Conservation (phyloP, 768 basidiomycete species). For the Phlebiopsis gigantea region DNA sequence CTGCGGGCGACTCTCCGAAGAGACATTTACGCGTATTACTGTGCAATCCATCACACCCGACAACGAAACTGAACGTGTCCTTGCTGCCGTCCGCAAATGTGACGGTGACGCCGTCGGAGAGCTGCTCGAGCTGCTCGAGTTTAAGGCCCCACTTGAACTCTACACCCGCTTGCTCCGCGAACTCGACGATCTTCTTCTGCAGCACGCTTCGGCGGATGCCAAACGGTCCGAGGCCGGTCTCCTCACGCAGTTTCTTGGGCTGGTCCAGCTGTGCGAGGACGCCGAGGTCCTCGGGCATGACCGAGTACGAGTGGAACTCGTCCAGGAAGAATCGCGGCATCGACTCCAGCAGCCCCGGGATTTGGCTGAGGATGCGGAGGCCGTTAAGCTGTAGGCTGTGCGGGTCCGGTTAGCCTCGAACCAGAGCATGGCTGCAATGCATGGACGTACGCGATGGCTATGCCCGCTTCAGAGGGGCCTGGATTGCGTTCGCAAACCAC, state of each 20-base stretch:
- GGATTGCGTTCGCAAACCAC: constrained; percentile 8
- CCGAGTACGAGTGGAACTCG: constrained; percentile 7
- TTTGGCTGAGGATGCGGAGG: constrained; percentile 1
- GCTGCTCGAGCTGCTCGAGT: constrained; percentile 28
- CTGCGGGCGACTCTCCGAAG: constrained; percentile 2
- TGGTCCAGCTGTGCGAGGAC: neutral
- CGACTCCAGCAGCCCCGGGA: constrained; percentile 9
- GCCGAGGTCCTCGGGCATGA: constrained; percentile 9
- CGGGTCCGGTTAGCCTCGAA: neutral
- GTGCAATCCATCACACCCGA: constrained; percentile 43
- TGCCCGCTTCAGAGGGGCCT: constrained; percentile 20
- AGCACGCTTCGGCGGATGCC: constrained; percentile 24
- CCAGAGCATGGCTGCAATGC: neutral
- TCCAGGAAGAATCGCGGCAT: neutral
- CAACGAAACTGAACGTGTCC: constrained; percentile 33
- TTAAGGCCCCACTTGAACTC: constrained; percentile 29
- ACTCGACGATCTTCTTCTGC: constrained; percentile 26
- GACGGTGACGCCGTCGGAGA: constrained; percentile 27
- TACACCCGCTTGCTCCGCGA: constrained; percentile 27
- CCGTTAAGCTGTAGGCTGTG: constrained; percentile 6
- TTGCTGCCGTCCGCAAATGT: constrained; percentile 30
- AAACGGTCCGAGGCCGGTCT: neutral
- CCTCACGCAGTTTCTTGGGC: neutral
- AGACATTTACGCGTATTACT: constrained; percentile 29
- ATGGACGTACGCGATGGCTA: constrained; percentile 26